Conservation (phyloP, 106 monocot species). For the Posidonia australis region DNA sequence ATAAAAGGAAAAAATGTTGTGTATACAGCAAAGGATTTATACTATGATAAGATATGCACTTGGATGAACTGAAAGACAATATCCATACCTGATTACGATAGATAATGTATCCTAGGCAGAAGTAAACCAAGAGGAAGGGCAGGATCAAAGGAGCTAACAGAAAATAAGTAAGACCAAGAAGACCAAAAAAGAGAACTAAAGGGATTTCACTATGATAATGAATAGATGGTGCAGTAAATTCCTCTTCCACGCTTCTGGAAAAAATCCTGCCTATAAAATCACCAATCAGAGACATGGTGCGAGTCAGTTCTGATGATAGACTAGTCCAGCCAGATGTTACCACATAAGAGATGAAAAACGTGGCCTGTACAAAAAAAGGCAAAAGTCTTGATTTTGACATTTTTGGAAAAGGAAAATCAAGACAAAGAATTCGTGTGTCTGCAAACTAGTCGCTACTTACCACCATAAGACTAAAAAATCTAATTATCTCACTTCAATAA, state of each 20-base stretch:
- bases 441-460: too few relatives aligned
- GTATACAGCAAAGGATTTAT: background rate
- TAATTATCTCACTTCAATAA: too few relatives aligned
- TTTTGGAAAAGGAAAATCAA: too few relatives aligned
- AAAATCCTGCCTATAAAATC: conserved; percentile 38
- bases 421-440: too few relatives aligned
- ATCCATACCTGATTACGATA: conserved; percentile 95
- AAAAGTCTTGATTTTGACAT: background rate
- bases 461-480: too few relatives aligned
- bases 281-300: conserved; percentile 39
- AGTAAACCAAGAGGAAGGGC: conserved; percentile 82
- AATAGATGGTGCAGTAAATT: conserved; percentile 46
- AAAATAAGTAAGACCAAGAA: conserved; percentile 79
- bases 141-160: conserved; percentile 80
- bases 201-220: conserved; percentile 87
- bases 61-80: background rate
- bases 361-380: conserved; percentile 38
- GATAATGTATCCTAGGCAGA: conserved; percentile 79
- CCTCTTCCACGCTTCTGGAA: conserved; percentile 27
- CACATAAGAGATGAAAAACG: conserved; percentile 90
- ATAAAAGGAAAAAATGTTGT: background rate
- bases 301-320: conserved; percentile 61
- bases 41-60: background rate
- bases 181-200: conserved; percentile 62
- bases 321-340: conserved; percentile 95